Evolutionary conservation across 495 filamentous ascomycete species (phyloP).

Genomic region (Penicillium canescens): DNA sequence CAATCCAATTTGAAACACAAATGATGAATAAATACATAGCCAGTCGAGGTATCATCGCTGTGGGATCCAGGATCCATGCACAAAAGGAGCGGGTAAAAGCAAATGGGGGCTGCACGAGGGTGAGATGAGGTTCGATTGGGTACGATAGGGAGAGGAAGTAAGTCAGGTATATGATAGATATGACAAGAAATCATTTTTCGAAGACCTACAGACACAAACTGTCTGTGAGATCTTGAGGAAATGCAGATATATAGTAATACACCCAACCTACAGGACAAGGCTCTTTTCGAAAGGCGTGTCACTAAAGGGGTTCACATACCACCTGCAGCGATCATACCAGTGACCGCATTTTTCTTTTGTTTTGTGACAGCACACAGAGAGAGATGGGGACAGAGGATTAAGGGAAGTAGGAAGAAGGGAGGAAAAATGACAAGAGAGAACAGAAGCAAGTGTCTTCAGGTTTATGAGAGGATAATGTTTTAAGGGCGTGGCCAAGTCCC

Average conservation of each 20-base stretch:
- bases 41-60: conserved; percentile 19
- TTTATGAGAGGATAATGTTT: background rate
- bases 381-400: conserved; percentile 8
- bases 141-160: background rate
- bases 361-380: background rate
- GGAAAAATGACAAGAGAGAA: conserved; percentile 5
- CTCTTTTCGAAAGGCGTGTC: background rate
- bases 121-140: background rate
- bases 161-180: background rate
- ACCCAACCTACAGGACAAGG: conserved; percentile 10
- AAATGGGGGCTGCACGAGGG: background rate
- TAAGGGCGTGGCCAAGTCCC: conserved; percentile 22
- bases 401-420: conserved; percentile 1
- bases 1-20: background rate
- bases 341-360: conserved; percentile 13
- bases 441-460: background rate
- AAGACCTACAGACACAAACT: background rate
- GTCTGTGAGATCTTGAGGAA: background rate
- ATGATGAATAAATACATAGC: conserved; percentile 9
- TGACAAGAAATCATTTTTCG: background rate
- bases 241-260: conserved; percentile 19
- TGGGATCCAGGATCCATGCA: conserved; percentile 9
- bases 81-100: background rate
- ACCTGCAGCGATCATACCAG: conserved; percentile 19
- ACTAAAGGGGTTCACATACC: conserved; percentile 6